phyloP scores from a whole-genome alignment of 2,329 filamentous ascomycete species.

The Orbilia javanica region DNA sequence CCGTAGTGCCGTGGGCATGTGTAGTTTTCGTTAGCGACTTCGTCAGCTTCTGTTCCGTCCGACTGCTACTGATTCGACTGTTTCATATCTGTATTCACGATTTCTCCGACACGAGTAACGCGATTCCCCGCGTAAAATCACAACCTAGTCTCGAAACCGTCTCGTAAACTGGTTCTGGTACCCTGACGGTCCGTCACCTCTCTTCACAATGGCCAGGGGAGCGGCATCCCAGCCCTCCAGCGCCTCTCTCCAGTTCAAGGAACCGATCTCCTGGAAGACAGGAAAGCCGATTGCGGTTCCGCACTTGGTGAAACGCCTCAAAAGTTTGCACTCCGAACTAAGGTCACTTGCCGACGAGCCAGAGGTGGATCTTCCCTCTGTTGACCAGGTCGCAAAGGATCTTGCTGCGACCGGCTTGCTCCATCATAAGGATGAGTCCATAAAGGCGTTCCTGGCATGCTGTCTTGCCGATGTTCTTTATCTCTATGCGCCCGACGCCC shows the following conservation, averaged over 20 bases:
- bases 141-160: slow-evolving; percentile 1
- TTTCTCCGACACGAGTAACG: slow-evolving; percentile 40
- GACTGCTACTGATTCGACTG: slow-evolving; percentile 20
- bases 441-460: slow-evolving; percentile 87
- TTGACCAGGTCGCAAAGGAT: slow-evolving; percentile 85
- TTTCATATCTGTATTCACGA: slow-evolving; percentile 22
- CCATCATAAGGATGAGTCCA: slow-evolving; percentile 91
- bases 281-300: slow-evolving; percentile 88
- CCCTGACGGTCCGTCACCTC: background rate
- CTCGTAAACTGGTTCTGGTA: background rate
- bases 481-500: slow-evolving; percentile 92
- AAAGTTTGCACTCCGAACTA: slow-evolving; percentile 84
- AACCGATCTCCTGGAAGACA: slow-evolving; percentile 89
- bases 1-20: slow-evolving; percentile 17
- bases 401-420: slow-evolving; percentile 84
- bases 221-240: slow-evolving; percentile 55
- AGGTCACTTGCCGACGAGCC: slow-evolving; percentile 84
- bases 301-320: slow-evolving; percentile 84
- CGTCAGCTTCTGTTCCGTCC: slow-evolving; percentile 11
- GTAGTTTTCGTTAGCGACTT: slow-evolving; percentile 10
- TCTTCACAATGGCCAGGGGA: slow-evolving; percentile 54
- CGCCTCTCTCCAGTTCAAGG: slow-evolving; percentile 77
- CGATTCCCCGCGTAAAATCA: slow-evolving; percentile 54
- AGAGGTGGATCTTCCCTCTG: slow-evolving; percentile 82
- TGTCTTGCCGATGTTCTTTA: slow-evolving; percentile 94